Base-by-base conservation (phyloP, 495 filamentous ascomycete genomes). In the Aspergillus bridgeri region DNA sequence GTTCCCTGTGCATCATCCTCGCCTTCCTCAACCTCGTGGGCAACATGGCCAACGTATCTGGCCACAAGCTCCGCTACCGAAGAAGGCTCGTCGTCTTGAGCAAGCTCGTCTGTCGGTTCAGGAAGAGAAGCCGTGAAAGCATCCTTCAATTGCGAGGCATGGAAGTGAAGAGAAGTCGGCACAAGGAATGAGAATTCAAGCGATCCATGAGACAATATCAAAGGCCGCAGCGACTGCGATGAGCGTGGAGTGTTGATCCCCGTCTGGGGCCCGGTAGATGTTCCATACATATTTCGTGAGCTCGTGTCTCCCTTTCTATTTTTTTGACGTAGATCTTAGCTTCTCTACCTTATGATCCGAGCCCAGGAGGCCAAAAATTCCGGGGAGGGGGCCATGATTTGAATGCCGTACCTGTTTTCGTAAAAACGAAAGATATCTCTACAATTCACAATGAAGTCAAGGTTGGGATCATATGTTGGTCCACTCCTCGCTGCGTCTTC, bases 11-110 rank as follows among this genome's bases (percentile, higher is more conserved):
- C 79, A 71, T 92, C 90, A 65, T 96, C 92, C 70, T 97, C 94
- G 15, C 91, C 93, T 58, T 92, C 88, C 19, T 93, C 87, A 3
- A 96, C 87, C 72, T 96, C 89, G 53, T 81, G 72, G 54, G 91
- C 91, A 42, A 96, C 83, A 74, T 90, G 89, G 54, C 90, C 91
- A 65, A 98, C 87, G 67, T 93, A 98, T 56, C 94, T 83, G 44
- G 91, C 90, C 6, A 98, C 90, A 25, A 98, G 83, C 75, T 98
- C 94, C 17, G 89, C 72, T 15, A 89, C 83, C 8, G 94, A 98
- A 0, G 94, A 98, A 5, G 94, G 94, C 78, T 98, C 94, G 63
- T 98, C 94, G 73, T 98, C 94, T 67, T 92, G 89, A 43, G 95
- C 94, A 61, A 98, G 84, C 76, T 98, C 94, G 71, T 98, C 94